Conservation (phyloP, 2,329 filamentous ascomycete species). For the Penicillium crustosum region DNA sequence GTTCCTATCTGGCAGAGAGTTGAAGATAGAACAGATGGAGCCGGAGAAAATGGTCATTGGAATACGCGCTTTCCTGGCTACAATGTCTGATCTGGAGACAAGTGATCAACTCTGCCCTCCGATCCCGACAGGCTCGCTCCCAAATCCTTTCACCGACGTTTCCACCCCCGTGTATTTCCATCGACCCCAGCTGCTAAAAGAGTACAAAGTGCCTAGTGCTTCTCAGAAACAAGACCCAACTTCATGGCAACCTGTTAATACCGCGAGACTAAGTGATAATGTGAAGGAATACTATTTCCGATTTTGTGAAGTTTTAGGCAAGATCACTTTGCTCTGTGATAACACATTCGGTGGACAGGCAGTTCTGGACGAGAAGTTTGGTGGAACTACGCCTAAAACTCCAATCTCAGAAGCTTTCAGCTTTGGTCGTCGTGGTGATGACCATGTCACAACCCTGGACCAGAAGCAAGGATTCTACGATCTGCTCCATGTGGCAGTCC, state of each 20-base stretch:
- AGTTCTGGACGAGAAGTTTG: conserved; percentile 92
- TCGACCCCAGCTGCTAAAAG: conserved; percentile 40
- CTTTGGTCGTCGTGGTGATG: conserved; percentile 81
- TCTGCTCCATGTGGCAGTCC: conserved; percentile 89
- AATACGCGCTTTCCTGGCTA: conserved; percentile 87
- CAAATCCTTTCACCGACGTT: conserved; percentile 39
- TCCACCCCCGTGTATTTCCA: conserved; percentile 37
- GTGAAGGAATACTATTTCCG: conserved; percentile 82
- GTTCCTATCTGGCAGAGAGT: conserved; percentile 73
- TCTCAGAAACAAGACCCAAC: conserved; percentile 33
- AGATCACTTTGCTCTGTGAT: conserved; percentile 94
- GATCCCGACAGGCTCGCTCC: conserved; percentile 67
- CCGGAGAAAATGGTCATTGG: conserved; percentile 97
- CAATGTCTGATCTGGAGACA: conserved; percentile 90
- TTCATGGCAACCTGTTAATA: conserved; percentile 55
- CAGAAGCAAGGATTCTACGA: conserved; percentile 96
- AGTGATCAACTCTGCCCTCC: conserved; percentile 74
- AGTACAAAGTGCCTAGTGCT: conserved; percentile 32
- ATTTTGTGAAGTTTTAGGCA: conserved; percentile 93
- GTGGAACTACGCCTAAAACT: conserved; percentile 82
- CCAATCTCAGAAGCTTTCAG: conserved; percentile 93
- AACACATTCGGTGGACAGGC: conserved; percentile 97
- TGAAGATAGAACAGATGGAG: conserved; percentile 88
- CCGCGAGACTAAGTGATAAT: conserved; percentile 66
- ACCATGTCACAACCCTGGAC: conserved; percentile 69